Evolutionary conservation across 176 grass and related monocot genomes (phyloP).

Genomic region (Typha latifolia): DNA sequence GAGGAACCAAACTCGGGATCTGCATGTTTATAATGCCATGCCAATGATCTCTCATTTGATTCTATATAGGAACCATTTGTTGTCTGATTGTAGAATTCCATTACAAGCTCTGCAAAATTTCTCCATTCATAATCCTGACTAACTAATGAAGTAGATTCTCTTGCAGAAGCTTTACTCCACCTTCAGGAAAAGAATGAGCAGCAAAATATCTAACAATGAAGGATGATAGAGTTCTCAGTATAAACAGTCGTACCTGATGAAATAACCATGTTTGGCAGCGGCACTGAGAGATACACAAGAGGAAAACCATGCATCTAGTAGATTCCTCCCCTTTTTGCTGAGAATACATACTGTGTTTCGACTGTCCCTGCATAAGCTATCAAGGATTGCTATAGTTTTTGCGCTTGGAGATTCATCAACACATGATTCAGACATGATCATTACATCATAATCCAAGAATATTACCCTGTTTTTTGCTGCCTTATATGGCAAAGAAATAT

Average conservation of each 20-base stretch:
- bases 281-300: slow-evolving; percentile 31
- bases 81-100: slow-evolving; percentile 25
- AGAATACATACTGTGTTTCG: slow-evolving; percentile 34
- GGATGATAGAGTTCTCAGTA: background rate
- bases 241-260: slow-evolving; percentile 31
- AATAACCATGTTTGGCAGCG: slow-evolving; percentile 36
- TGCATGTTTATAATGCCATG: slow-evolving; percentile 35
- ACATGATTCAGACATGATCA: slow-evolving; percentile 9
- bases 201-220: background rate
- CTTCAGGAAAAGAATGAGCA: slow-evolving; percentile 16
- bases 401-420: slow-evolving; percentile 3
- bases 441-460: slow-evolving; percentile 37
- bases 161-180: slow-evolving; percentile 31
- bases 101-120: slow-evolving; percentile 8
- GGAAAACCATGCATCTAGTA: slow-evolving; percentile 23
- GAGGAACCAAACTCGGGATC: slow-evolving; percentile 14
- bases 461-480: slow-evolving; percentile 17
- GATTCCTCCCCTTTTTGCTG: slow-evolving; percentile 31
- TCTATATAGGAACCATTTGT: slow-evolving; percentile 35
- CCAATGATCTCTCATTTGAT: slow-evolving; percentile 23
- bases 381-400: slow-evolving; percentile 1
- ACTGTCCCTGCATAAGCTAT: slow-evolving; percentile 16
- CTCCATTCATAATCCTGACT: slow-evolving; percentile 16
- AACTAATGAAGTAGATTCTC: slow-evolving; percentile 15
- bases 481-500: slow-evolving; percentile 13